Conservation (phyloP, 2,329 filamentous ascomycete genomes). For the Monilinia aucupariae region DNA sequence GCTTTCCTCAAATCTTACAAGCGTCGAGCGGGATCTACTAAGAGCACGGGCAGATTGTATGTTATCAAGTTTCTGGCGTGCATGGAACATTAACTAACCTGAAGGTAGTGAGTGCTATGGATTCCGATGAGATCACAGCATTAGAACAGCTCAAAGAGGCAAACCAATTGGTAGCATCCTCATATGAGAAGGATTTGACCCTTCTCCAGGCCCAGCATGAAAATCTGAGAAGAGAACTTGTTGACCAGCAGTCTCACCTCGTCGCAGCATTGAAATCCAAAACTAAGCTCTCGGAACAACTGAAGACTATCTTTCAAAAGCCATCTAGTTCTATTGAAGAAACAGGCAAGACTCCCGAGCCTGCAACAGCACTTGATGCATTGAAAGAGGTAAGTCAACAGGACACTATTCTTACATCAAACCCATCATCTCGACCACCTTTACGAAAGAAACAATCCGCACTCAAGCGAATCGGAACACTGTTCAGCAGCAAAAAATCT, state of each 20-base stretch:
- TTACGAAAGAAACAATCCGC: slow-evolving; percentile 11
- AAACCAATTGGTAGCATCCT: slow-evolving; percentile 53
- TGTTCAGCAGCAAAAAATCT: background rate
- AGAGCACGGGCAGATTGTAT: slow-evolving; percentile 48
- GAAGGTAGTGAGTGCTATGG: slow-evolving; percentile 46
- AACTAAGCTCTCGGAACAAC: slow-evolving; percentile 52
- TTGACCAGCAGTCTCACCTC: slow-evolving; percentile 54
- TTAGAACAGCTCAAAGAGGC: slow-evolving; percentile 54
- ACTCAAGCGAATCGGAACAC: slow-evolving; percentile 3
- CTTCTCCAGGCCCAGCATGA: slow-evolving; percentile 48
- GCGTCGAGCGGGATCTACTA: slow-evolving; percentile 52
- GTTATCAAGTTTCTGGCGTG: slow-evolving; percentile 27
- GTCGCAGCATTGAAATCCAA: slow-evolving; percentile 56
- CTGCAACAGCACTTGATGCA: slow-evolving; percentile 42
- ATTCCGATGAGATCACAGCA: slow-evolving; percentile 49
- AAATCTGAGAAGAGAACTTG: slow-evolving; percentile 46
- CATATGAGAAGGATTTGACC: slow-evolving; percentile 54
- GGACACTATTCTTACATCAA: slow-evolving; percentile 4
- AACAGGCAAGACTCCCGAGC: slow-evolving; percentile 7
- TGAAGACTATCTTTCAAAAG: slow-evolving; percentile 31
- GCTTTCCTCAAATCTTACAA: slow-evolving; percentile 41
- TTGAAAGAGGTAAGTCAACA: slow-evolving; percentile 51
- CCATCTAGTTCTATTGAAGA: slow-evolving; percentile 14
- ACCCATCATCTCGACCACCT: background rate
- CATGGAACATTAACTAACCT: slow-evolving; percentile 22